phyloP scores from a whole-genome alignment of 495 filamentous ascomycete species.

The Aspergillus sparsus region DNA sequence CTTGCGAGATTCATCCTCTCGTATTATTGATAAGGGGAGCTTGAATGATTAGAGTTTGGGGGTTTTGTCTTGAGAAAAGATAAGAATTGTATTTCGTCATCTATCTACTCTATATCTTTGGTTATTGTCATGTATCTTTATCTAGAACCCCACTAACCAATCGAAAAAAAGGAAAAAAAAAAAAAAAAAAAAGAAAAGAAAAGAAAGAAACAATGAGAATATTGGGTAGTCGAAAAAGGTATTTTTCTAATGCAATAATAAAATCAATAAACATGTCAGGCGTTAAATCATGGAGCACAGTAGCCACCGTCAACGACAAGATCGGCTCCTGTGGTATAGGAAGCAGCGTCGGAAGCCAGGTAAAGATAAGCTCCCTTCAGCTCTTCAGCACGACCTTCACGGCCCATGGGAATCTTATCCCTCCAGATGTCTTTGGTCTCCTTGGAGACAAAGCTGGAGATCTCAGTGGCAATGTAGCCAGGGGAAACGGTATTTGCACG shows the following conservation, averaged over 20 bases:
- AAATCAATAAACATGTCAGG: not conserved
- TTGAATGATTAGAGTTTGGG: not conserved
- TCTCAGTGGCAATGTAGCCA: constrained; percentile 85
- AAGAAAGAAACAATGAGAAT: not conserved
- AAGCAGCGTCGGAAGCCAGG: constrained; percentile 78
- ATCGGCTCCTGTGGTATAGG: constrained; percentile 80
- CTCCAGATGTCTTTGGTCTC: constrained; percentile 75
- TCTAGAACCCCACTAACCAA: not conserved
- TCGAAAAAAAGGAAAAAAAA: not conserved
- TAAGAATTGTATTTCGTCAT: not conserved
- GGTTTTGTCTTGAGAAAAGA: not conserved
- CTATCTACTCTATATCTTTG: not conserved
- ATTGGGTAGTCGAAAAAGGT: not conserved
- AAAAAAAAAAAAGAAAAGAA: constrained; percentile 1
- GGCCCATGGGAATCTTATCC: constrained; percentile 81
- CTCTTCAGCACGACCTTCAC: constrained; percentile 59
- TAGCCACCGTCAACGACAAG: constrained; percentile 69
- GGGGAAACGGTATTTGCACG: constrained; percentile 81
- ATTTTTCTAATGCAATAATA: not conserved
- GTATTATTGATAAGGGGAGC: not conserved
- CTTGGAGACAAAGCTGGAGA: constrained; percentile 69
- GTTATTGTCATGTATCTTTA: not conserved
- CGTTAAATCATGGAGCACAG: constrained; percentile 34
- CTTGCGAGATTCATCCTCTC: not conserved
- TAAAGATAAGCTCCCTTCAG: constrained; percentile 90